Percentiles rank a stretch among this genome's conserved stretches.
Evolutionary conservation across 1,139 yeast species (phyloP).

Genomic region (Sugiyamaella pinicola): DNA sequence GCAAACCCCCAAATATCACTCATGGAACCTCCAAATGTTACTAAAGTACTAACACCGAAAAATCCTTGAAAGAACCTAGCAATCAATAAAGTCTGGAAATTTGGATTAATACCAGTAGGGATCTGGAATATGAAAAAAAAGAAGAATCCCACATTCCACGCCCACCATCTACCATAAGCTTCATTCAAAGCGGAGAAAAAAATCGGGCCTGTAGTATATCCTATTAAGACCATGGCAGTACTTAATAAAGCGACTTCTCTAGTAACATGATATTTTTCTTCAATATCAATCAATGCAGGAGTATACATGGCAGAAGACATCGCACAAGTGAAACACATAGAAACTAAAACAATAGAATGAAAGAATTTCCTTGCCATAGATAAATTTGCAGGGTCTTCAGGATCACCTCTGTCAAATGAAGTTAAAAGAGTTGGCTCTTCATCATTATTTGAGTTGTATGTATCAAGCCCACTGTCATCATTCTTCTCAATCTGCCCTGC

Average conservation of each 20-base stretch:
- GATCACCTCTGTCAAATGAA: conserved; percentile 16
- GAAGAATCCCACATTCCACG: conserved; percentile 6
- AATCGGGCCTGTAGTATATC: conserved; percentile 14
- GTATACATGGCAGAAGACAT: conserved; percentile 20
- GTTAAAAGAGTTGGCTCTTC: conserved; percentile 10
- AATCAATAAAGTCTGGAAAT: conserved; percentile 12
- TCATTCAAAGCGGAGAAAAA: conserved; percentile 12
- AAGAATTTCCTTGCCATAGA: conserved; percentile 9
- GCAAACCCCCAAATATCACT: conserved; percentile 15
- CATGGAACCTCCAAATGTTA: conserved; percentile 18
- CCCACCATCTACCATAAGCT: conserved; percentile 16
- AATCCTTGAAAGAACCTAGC: conserved; percentile 19
- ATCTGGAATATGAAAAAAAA: conserved; percentile 18
- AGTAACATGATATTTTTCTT: conserved; percentile 12
- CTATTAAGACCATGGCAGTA: conserved; percentile 18
- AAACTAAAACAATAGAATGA: conserved; percentile 12
- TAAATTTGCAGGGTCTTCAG: conserved; percentile 16
- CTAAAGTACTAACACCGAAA: conserved; percentile 15
- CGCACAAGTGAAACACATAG: conserved; percentile 15
- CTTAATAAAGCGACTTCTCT: conserved; percentile 18
- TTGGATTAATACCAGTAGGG: conserved; percentile 16
- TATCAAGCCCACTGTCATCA: not conserved
- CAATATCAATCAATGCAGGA: conserved; percentile 15
- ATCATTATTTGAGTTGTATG: too few species aligned
- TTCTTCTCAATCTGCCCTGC: not conserved